A percentile compares a stretch with the other conserved stretches of the same genome.
Evolutionary conservation across 306 rosid genomes (phyloP).

Genomic region (barrel medic (Medicago truncatula)): MtrunA17r5.0-ANR NC_053044.1:29882501-29883000

Average conservation of each 20-base stretch:
- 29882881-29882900: slow-evolving; percentile 87
- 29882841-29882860: slow-evolving; percentile 91
- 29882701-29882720: slow-evolving; percentile 77
- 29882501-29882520: slow-evolving; percentile 4
- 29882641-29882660: slow-evolving; percentile 95
- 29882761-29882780: slow-evolving; percentile 83
- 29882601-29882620: slow-evolving; percentile 84
- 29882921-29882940: slow-evolving; percentile 92
- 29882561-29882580: slow-evolving; percentile 95
- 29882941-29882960: slow-evolving; percentile 80
- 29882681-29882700: slow-evolving; percentile 92
- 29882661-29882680: slow-evolving; percentile 94
- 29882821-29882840: slow-evolving; percentile 95
- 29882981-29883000: background rate
- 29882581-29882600: slow-evolving; percentile 96
- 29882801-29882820: slow-evolving; percentile 87
- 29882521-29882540: slow-evolving; percentile 52
- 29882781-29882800: slow-evolving; percentile 98
- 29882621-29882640: slow-evolving; percentile 94
- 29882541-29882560: slow-evolving; percentile 63
- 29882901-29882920: slow-evolving; percentile 91
- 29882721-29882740: slow-evolving; percentile 89
- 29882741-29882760: slow-evolving; percentile 85
- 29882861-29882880: slow-evolving; percentile 78
- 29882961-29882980: slow-evolving; percentile 46